Base-by-base conservation (phyloP, 208 protist species). In the Sergeia podlipaevii region DNA sequence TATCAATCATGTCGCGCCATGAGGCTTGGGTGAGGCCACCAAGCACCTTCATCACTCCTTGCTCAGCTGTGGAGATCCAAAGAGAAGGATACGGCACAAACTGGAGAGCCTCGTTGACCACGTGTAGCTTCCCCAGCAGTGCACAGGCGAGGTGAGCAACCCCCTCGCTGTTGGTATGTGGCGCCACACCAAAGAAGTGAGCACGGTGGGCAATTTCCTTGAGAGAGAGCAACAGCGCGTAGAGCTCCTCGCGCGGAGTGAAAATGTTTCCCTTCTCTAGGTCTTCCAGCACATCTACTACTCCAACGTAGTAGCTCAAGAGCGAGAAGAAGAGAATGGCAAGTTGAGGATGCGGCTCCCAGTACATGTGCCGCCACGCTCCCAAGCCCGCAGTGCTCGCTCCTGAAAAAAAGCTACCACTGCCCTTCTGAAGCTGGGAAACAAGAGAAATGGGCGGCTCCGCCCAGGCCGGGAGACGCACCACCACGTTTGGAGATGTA, bases 261-360 rank as follows among this genome's bases (percentile, higher is more conserved):
- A 93, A 69, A 23, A 48, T 34, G 17, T 24, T 46, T 52, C 58
- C 54, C 30, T 23, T 8, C 47, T 57, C n/a, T 72, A 93, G 56
- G 45, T 66, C 81, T 20, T 83, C 76, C 28, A 60, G 18, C 48
- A 91, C 85, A 59, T 91, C 74, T 20, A 64, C 77, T 24, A 74
- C 80, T 53, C 85, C 85, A 5, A 89, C 68, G 61, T 85, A 89
- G 55, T 88, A 79, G 38, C 65, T 62, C n/a, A 91, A 62, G 20
- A 94, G 43, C 13, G 57, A 72, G 49, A 94, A 91, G 60, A 94
- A 72, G 32, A 91, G 67, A 28, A 77, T 66, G 39, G 86, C 83
- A 26, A 94, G 65, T 17, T 76, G 74, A 6, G 86, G 82, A 46
- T 80, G 70, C 10, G 74, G 73, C 57, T 91, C 82, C 49, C 65